Evolutionary conservation across 164 flowering plant genomes (phyloP), one percentile per base, ranked within the genome.

Genomic region (Euptelea pleiosperma): DNA sequence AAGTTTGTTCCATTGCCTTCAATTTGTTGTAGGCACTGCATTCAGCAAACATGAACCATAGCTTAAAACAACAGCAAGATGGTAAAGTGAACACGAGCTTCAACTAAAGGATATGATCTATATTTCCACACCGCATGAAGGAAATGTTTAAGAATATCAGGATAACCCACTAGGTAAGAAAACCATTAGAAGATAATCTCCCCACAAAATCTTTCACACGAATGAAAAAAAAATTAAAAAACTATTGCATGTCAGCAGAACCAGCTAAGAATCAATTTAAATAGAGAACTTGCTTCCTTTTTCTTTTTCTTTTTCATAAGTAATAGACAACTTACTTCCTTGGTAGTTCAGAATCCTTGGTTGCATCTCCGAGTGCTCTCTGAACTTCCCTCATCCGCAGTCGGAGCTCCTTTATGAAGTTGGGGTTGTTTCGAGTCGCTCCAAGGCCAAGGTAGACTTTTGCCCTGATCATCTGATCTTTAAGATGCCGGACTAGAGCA

Each of bases 1-100:
- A 73, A 42, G 84, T 77, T 75, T 69, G 83, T 58, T 91, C 97
- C 97, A 91, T 87, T 25, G 85, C 80, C 68, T 77, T 86, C 63
- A 80, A 25, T 70, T 73, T 84, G 10, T 87, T 87, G 51, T 66
- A 8, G 45, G 86, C 80, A 71, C 97, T 91, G 75, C 60, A 66
- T 56, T 50, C 5, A 60, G 14, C 46, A 36, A 22, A 44, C 24
- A 46, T 2, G 8, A 47, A 15, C 29, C n/a, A 55, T 39, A 21
- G 39, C 5, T 18, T 51, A 43, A 41, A 48, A 33, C 43, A 25
- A 52, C 8, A 18, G 10, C 25, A 19, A 51, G 50, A 46, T 26
- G 30, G 29, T 28, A 16, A 40, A 49, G 18, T 6, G 11, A 48
- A 11, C 3, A 30, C 12, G 37, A 28, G 26, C 52, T 24, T 25